Base-by-base conservation (phyloP, 768 basidiomycete genomes). In the Phylloporus sp. region DNA sequence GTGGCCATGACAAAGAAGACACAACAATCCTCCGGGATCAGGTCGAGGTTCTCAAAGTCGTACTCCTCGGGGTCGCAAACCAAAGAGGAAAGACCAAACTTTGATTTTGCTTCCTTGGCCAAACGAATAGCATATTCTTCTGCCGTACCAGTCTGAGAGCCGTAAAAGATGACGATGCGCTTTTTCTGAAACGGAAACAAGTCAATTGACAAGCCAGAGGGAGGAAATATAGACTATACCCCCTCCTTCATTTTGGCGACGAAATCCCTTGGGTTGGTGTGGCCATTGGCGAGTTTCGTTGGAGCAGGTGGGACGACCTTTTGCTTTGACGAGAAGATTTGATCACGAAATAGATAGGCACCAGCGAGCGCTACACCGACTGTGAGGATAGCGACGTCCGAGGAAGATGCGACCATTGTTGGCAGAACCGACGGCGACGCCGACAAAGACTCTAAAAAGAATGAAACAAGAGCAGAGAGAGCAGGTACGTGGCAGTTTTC, bases 41-140 rank as follows among this genome's bases (percentile, higher is more conserved):
- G 76, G 69, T 98, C 95, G 52, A 98, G 82, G 66, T 88, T 93
- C 65, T 94, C 91, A 62, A 98, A 97, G 63, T 98, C 96, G 66
- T 97, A 97, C 68, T 99, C 95, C 67, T 99, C 96, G 4, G 94
- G 93, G 63, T 99, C 95, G 61, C 93, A 96, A 14, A 99, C 95
- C 44, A 98, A 83, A 7, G 93, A 96, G 9, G 91, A 86, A 14
- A 97, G 77, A 39, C 95, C 95, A 53, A 90, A 99, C 63, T 95
- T 91, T 50, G 89, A 79, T 70, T 99, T 99, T 32, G 91, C 92
- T 65, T 99, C 95, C 72, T 98, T 98, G 13, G 95, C 95, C 9
- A 99, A 79, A 66, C 96, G 88, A 56, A 95, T 92, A 33, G 94
- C 94, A 57, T 94, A 96, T 67, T 99, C 95, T 68, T 98, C 96